Evolutionary conservation across 768 basidiomycete genomes (phyloP).

Genomic region (Lentinula edodes): DNA sequence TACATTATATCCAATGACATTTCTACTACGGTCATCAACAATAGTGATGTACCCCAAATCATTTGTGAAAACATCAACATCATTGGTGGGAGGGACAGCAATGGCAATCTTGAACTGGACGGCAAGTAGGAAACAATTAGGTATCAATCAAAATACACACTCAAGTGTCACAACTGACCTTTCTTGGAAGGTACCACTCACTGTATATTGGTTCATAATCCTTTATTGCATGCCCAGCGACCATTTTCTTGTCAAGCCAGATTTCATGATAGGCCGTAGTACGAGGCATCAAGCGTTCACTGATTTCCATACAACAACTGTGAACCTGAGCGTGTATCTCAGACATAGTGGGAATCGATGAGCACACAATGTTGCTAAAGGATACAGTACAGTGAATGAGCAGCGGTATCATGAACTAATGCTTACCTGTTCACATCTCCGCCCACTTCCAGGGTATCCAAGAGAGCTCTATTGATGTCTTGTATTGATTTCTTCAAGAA

Average conservation of each 20-base stretch:
- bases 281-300: slow-evolving; percentile 80
- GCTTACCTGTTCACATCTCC: slow-evolving; percentile 94
- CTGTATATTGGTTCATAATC: slow-evolving; percentile 98
- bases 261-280: slow-evolving; percentile 98
- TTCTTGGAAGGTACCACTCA: slow-evolving; percentile 92
- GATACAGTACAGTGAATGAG: background rate
- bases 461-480: slow-evolving; percentile 82
- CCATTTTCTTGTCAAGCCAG: slow-evolving; percentile 96
- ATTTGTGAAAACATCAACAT: slow-evolving; percentile 92
- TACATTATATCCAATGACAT: slow-evolving; percentile 90
- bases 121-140: background rate
- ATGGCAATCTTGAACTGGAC: slow-evolving; percentile 89
- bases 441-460: slow-evolving; percentile 97
- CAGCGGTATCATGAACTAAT: slow-evolving; percentile 7
- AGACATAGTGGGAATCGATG: slow-evolving; percentile 85
- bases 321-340: slow-evolving; percentile 78
- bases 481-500: slow-evolving; percentile 96
- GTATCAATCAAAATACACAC: background rate
- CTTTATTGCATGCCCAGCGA: slow-evolving; percentile 89
- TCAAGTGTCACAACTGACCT: slow-evolving; percentile 21
- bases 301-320: slow-evolving; percentile 77
- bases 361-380: slow-evolving; percentile 80
- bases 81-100: slow-evolving; percentile 94
- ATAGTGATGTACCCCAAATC: slow-evolving; percentile 98
- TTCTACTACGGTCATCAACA: slow-evolving; percentile 57